These are phyloP conservation scores for Solanum peruvianum DNA, from an alignment of 257 asterid species.

Conservation along the genomic window DNA sequence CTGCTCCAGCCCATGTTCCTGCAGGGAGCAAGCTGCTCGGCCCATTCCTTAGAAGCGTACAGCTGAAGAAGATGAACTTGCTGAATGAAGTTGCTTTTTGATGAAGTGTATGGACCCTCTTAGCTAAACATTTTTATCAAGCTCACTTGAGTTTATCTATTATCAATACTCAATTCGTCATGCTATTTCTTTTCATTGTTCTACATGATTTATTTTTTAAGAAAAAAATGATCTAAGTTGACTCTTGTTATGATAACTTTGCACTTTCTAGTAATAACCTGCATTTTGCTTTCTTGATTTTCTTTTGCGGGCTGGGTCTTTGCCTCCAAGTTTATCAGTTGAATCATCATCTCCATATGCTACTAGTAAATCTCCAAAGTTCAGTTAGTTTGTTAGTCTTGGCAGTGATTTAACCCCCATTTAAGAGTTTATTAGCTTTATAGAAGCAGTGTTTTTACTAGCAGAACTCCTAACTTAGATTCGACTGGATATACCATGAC, in stretches of 20 bases:
- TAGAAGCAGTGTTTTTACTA: background rate
- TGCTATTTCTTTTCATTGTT: no score
- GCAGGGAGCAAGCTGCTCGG: no score
- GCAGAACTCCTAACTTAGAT: background rate
- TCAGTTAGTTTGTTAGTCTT: background rate
- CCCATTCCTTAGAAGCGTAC: no score
- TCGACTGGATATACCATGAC: background rate
- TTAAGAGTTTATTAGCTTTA: background rate
- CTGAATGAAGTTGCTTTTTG: no score
- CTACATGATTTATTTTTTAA: no score
- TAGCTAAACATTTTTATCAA: no score
- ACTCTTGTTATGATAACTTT: background rate
- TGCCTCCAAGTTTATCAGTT: slow-evolving; percentile 31
- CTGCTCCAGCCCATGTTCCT: no score
- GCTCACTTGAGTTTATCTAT: no score
- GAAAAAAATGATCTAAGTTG: no score
- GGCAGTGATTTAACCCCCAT: background rate
- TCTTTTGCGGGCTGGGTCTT: slow-evolving; percentile 35
- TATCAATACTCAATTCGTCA: no score
- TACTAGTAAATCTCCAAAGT: slow-evolving; percentile 31
- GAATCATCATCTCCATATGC: slow-evolving; percentile 58
- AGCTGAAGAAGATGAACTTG: no score
- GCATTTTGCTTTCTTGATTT: background rate
- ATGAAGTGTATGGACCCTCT: no score
- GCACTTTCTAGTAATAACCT: background rate